Base-by-base conservation (phyloP, 2,329 filamentous ascomycete species). In the Cercospora sp. region DNA sequence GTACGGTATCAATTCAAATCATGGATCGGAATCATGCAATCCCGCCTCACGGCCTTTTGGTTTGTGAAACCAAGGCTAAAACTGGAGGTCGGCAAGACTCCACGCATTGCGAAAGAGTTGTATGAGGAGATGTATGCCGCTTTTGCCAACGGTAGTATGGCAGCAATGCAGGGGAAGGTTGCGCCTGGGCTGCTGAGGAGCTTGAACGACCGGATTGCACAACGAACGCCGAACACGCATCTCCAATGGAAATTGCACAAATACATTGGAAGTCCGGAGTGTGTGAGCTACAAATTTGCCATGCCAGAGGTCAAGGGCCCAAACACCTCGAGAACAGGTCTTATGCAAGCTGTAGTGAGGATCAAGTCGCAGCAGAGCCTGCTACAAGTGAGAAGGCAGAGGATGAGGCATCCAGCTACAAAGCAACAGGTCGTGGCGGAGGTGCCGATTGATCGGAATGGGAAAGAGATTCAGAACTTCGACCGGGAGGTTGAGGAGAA, bases 111-210 rank as follows among this genome's bases (percentile, higher is more conserved):
- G 10, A 75, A 75, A 48, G 71, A 77, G 8, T 75, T 85, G n/a
- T 83, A 86, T 67, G 68, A 77, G 57, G 69, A 75, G 28, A 82
- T 86, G 80, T 85, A 85, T 73, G 78, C 73, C 26, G 78, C 80
- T 23, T 83, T 85, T 69, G 83, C 84, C 26, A 72, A 70, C 73
- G 84, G 81, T 72, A 78, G 76, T 30, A 67, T 75, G 33, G 57
- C 65, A 7, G 40, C 65, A n/a, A 60, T 77, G 20, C 65, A 75
- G 61, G 45, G 48, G 0, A 70, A 65, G 16, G 28, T 76, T 18
- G 72, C 61, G 63, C 64, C 73, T 13, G 75, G 74, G 8, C 42
- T 78, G 33, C 53, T 68, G 18, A 57, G 36, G 7, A 71, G 67
- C 7, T 68, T 78, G 68, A 66, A 81, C 74, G 23, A 78, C 75